A percentile compares a stretch with the other conserved stretches of the same genome.
Evolutionary conservation across 73 alveolate genomes (phyloP).

Genomic region (Uronychia binucleata): DNA sequence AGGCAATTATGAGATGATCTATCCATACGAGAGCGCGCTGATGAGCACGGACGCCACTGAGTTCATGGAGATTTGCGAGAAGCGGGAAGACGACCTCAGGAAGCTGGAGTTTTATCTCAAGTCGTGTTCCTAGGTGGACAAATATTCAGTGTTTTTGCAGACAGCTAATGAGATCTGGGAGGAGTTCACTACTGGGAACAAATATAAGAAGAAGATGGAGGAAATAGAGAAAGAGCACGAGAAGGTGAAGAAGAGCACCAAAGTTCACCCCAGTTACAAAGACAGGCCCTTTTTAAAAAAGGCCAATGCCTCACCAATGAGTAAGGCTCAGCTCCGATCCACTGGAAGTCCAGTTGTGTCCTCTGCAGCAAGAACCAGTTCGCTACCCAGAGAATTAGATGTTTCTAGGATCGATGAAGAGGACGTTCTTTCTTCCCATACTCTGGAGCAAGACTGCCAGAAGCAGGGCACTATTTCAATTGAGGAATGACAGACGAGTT

Average conservation of each 20-base stretch:
- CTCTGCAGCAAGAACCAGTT: too few relatives aligned
- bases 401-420: too few relatives aligned
- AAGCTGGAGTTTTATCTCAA: background rate
- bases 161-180: conserved; percentile 18
- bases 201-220: conserved; percentile 10
- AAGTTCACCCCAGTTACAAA: too few relatives aligned
- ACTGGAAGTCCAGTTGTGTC: too few relatives aligned
- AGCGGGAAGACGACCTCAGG: background rate
- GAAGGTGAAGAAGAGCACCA: background rate
- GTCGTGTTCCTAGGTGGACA: background rate
- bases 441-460: too few relatives aligned
- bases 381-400: too few relatives aligned
- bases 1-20: conserved; percentile 20
- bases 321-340: too few relatives aligned
- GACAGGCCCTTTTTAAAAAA: too few relatives aligned
- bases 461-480: too few relatives aligned
- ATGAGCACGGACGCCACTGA: background rate
- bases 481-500: too few relatives aligned
- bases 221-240: conserved; percentile 4
- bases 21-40: conserved; percentile 1
- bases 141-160: conserved; percentile 6
- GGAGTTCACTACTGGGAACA: conserved; percentile 38
- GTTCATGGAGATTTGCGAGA: background rate
- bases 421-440: too few relatives aligned
- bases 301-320: too few relatives aligned